These are phyloP conservation scores for Talaromyces verruculosus DNA, from an alignment of 2,329 filamentous ascomycete genomes.

Conservation along the genomic window DNA sequence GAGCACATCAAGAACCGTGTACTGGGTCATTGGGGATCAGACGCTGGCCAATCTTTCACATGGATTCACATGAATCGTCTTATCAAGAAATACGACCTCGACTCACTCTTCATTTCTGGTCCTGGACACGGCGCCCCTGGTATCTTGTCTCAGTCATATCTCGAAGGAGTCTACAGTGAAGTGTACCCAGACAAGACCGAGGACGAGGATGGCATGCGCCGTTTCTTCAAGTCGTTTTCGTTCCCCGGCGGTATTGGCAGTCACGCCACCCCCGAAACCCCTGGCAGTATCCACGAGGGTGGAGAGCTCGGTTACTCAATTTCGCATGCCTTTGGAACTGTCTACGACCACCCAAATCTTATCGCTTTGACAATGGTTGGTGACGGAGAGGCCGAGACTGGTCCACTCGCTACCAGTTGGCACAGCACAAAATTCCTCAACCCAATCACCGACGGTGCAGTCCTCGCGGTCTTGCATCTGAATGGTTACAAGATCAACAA, in stretches of 20 bases:
- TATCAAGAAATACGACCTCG: constrained; percentile 75
- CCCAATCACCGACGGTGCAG: constrained; percentile 73
- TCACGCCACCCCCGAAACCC: constrained; percentile 76
- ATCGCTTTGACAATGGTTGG: constrained; percentile 77
- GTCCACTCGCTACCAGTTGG: constrained; percentile 75
- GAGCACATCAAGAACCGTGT: constrained; percentile 73
- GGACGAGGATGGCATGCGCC: constrained; percentile 66
- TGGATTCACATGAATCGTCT: constrained; percentile 80
- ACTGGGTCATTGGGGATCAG: constrained; percentile 76
- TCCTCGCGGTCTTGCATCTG: constrained; percentile 73
- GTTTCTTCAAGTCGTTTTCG: constrained; percentile 80
- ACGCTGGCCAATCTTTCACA: constrained; percentile 77
- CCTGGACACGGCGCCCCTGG: constrained; percentile 77
- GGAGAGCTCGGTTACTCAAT: constrained; percentile 80
- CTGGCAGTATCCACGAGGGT: constrained; percentile 74
- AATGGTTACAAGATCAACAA: constrained; percentile 88
- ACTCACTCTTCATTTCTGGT: constrained; percentile 71
- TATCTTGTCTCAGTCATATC: constrained; percentile 71
- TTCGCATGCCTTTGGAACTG: constrained; percentile 74
- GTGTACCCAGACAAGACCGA: constrained; percentile 73
- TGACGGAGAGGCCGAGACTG: constrained; percentile 79
- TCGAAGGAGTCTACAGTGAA: constrained; percentile 75
- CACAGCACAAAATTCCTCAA: constrained; percentile 82
- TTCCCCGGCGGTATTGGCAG: constrained; percentile 77
- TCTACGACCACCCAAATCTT: constrained; percentile 72